These are phyloP conservation scores for Alternaria panax DNA, from an alignment of 2,329 filamentous ascomycete genomes.

Conservation along the genomic window DNA sequence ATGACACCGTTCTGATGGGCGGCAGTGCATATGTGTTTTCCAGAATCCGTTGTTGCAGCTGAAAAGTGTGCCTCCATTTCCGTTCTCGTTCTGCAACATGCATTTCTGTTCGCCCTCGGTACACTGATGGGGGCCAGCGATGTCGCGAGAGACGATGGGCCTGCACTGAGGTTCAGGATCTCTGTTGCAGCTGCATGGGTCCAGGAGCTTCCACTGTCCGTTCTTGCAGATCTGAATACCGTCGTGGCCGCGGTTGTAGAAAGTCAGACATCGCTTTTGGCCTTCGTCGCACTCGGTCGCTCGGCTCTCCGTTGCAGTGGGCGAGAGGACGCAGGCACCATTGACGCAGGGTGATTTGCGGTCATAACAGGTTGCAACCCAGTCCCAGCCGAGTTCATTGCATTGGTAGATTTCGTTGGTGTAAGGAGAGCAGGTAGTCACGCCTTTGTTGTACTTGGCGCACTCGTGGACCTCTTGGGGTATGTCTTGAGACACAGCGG, in stretches of 20 bases:
- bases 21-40: slow-evolving; percentile 5
- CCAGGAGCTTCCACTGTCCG: not conserved
- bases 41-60: slow-evolving; percentile 10
- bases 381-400: not conserved
- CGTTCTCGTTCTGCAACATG: not conserved
- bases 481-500: not conserved
- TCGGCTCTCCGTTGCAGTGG: not conserved
- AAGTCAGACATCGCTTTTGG: not conserved
- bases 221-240: not conserved
- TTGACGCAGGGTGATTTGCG: not conserved
- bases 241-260: not conserved
- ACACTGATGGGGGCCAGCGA: not conserved
- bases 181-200: not conserved
- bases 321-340: not conserved
- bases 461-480: not conserved
- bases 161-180: not conserved
- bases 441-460: not conserved
- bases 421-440: not conserved
- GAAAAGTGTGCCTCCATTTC: slow-evolving; percentile 10
- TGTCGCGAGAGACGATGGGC: not conserved
- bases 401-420: slow-evolving; percentile 2
- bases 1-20: slow-evolving; percentile 5
- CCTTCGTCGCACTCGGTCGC: not conserved
- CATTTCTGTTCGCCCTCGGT: slow-evolving; percentile 7
- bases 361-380: not conserved